Percentiles rank a stretch among this genome's conserved stretches.
These are phyloP conservation scores for Orobanche coerulescens DNA, from an alignment of 257 asterid genomes.

Conservation along the genomic window DNA sequence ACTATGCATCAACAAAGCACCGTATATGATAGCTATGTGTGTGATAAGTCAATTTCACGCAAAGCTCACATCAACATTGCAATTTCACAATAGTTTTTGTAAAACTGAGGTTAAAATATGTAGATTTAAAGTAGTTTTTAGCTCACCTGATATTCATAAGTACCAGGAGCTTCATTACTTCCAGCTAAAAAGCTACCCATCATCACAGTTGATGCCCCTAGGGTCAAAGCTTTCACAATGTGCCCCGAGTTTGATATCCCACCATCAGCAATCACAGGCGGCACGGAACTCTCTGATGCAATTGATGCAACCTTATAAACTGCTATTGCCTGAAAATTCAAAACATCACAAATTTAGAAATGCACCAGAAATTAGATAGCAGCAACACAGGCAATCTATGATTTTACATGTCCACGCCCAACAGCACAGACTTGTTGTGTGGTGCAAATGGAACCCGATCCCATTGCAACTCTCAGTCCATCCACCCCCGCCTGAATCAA, in stretches of 20 bases:
- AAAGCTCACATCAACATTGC: no score
- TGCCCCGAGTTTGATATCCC: slow-evolving; percentile 95
- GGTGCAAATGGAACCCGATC: slow-evolving; percentile 89
- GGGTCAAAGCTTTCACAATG: slow-evolving; percentile 79
- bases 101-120: no score
- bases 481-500: slow-evolving; percentile 84
- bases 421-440: slow-evolving; percentile 92
- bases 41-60: no score
- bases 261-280: slow-evolving; percentile 93
- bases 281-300: slow-evolving; percentile 63
- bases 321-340: slow-evolving; percentile 63
- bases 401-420: slow-evolving; percentile 86
- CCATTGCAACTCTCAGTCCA: slow-evolving; percentile 95
- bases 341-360: background rate
- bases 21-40: no score
- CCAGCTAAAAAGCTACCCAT: slow-evolving; percentile 95
- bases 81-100: no score
- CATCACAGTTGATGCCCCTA: slow-evolving; percentile 95
- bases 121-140: no score
- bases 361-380: background rate
- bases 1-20: no score
- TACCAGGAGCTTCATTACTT: slow-evolving; percentile 83
- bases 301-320: slow-evolving; percentile 84
- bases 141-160: slow-evolving; percentile 68
- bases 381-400: background rate